A percentile compares a stretch with the other conserved stretches of the same genome.
Conservation (phyloP, 768 basidiomycete species). For the Plicaturopsis crispa region DNA sequence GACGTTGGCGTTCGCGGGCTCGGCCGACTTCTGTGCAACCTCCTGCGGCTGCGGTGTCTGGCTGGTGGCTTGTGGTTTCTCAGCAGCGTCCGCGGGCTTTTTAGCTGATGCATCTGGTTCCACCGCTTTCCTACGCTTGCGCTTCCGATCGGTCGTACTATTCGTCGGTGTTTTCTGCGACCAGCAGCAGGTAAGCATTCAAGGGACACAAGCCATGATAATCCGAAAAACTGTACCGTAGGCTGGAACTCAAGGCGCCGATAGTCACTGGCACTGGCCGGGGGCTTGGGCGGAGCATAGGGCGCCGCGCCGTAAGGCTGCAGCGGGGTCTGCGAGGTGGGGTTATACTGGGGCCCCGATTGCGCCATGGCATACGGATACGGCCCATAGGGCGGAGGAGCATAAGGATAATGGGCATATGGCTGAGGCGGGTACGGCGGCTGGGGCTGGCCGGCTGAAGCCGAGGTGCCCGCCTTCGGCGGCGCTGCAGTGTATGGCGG, state of each 20-base stretch:
- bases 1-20: too few relatives aligned
- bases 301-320: neutral
- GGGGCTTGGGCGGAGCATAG: neutral
- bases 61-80: too few relatives aligned
- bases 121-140: too few relatives aligned
- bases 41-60: too few relatives aligned
- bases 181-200: neutral
- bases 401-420: conserved; percentile 17
- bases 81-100: too few relatives aligned
- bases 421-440: conserved; percentile 14
- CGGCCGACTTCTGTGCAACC: too few relatives aligned
- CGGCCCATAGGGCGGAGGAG: conserved; percentile 8
- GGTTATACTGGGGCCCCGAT: too few relatives aligned
- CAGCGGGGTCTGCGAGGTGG: neutral
- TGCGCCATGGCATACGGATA: too few relatives aligned
- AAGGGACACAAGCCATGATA: neutral
- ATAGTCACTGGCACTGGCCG: neutral
- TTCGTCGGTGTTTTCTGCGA: neutral
- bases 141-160: too few relatives aligned
- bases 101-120: too few relatives aligned
- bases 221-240: neutral
- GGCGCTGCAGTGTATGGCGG: conserved; percentile 14
- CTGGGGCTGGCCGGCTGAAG: conserved; percentile 5
- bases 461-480: neutral
- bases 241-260: neutral